Base-by-base conservation (phyloP, 2,329 filamentous ascomycete species). In the Pestalotiopsis fici region DNA sequence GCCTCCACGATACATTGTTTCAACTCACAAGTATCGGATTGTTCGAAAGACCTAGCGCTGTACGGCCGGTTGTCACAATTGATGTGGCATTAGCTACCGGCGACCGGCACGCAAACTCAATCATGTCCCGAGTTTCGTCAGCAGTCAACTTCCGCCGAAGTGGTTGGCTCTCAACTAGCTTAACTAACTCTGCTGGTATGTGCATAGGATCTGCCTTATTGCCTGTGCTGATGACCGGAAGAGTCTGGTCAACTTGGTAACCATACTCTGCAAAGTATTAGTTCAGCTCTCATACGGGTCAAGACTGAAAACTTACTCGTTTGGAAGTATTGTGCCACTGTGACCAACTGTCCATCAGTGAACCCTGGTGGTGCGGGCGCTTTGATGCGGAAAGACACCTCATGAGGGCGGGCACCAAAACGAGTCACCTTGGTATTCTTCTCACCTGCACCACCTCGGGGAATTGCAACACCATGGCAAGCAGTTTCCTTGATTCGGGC, bases 161-260 rank as follows among this genome's bases (percentile, higher is more conserved):
- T 0, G 86, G 78, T 74, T 96, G 93, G 0, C 91, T 92, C 1
- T 87, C 83, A 9, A 88, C 75, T 2, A 96, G 85, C 3, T 81
- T 77, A 69, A 92, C 90, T 5, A 90, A 80, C 75, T 95, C 91
- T 0, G 88, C 86, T 0, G 92, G 91, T 47, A 93, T 78, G 71
- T 91, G 93, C 0, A 82, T 83, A n/a, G 0, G 91, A 90, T 12
- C 85, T 86, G n/a, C n/a, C 0, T 81, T 78, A 0, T 74, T 73
- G 12, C 91, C 92, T 12, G 91, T 82, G 73, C 95, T 94, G 69
- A 95, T 77, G 1, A 93, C 82, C 0, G 92, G 90, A 4, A 85
- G 77, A 1, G 82, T 73, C 0, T 76, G 75, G 15, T 83, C 68
- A 1, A 81, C 62, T 11, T 31, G 59, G 23, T 69, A 72, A 15